Evolutionary conservation across 2,329 filamentous ascomycete genomes (phyloP), one percentile per base, ranked within the genome.

Genomic region (Thelonectria blattea): DNA sequence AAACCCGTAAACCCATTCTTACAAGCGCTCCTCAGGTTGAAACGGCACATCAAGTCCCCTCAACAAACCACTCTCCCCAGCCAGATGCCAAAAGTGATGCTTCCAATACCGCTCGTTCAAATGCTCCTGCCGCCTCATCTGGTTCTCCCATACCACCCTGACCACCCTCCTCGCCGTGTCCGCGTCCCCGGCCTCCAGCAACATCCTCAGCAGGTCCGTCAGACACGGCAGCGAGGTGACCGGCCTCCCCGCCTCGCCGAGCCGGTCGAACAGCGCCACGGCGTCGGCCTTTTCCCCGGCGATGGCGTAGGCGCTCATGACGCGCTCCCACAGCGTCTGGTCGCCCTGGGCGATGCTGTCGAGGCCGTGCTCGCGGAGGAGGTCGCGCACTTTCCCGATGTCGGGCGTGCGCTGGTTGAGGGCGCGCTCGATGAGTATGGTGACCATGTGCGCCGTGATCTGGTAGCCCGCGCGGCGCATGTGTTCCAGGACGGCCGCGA

Each of bases 401-500:
- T 90, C 81, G 0, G 88, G 86, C 2, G 86, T 85, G 1, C 76
- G 62, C 52, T 80, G 81, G 9, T 79, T 69, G 71, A 93, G 89
- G 71, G 88, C 89, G 71, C 90, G 81, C 47, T 88, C 84, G 47
- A 91, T 79, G 18, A 95, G 83, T 69, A 89, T 90, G 22, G 91
- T 93, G 78, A 91, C 91, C 69, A 92, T 90, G 67, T 92, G 84
- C 1, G 85, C 75, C 4, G 84, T 85, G 2, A 86, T 81, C 49
- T 81, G 72, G 45, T 89, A 69, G 18, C 83, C 82, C 22, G 80
- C 76, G 6, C 70, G 66, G 52, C 78, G 76, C 82, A 95, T 90
- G 72, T 89, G 85, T 1, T 79, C 75, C 45, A 92, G 80, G 8
- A 94, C 81, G 2, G 81, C 81, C 46, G 83, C 81, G 14, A 91